A percentile compares a stretch with the other conserved stretches of the same genome.
Evolutionary conservation across 2,329 filamentous ascomycete species (phyloP).

Genomic region (Trichoderma afroharzianum): DNA sequence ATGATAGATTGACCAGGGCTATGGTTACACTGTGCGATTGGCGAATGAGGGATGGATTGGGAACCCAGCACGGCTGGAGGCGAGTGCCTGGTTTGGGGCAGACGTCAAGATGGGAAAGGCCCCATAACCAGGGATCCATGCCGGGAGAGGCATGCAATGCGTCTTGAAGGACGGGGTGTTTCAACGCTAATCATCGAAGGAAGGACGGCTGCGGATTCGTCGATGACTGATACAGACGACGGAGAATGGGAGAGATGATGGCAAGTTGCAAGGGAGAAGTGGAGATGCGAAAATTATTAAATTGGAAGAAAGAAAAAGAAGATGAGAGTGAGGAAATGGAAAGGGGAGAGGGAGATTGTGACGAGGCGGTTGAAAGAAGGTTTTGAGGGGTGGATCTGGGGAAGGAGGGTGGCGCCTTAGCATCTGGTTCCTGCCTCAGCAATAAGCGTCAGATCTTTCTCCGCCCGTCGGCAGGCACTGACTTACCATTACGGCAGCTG

Average conservation of each 20-base stretch:
- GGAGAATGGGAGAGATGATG: neutral
- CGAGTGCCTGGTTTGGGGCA: neutral
- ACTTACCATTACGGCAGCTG: neutral
- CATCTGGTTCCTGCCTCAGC: slow-evolving; percentile 17
- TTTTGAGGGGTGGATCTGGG: slow-evolving; percentile 15
- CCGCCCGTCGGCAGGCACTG: slow-evolving; percentile 7
- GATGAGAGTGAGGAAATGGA: neutral
- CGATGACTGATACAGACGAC: neutral
- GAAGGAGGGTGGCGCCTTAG: slow-evolving; percentile 16
- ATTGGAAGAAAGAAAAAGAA: neutral
- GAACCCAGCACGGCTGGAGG: neutral
- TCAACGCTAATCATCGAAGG: neutral
- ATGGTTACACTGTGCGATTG: neutral
- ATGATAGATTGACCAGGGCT: neutral
- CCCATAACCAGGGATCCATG: neutral
- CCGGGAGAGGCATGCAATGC: neutral
- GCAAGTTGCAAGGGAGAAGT: neutral
- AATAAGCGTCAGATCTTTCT: slow-evolving; percentile 15
- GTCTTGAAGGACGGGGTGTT: neutral
- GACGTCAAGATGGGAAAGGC: neutral
- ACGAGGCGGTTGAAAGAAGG: slow-evolving; percentile 19
- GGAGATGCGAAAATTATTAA: neutral
- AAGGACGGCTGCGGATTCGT: neutral
- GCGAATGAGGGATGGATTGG: neutral
- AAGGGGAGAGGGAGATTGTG: neutral